Conservation (phyloP, 192 early-diverging fungal species). For the Phlyctochytrium arcticum region DNA sequence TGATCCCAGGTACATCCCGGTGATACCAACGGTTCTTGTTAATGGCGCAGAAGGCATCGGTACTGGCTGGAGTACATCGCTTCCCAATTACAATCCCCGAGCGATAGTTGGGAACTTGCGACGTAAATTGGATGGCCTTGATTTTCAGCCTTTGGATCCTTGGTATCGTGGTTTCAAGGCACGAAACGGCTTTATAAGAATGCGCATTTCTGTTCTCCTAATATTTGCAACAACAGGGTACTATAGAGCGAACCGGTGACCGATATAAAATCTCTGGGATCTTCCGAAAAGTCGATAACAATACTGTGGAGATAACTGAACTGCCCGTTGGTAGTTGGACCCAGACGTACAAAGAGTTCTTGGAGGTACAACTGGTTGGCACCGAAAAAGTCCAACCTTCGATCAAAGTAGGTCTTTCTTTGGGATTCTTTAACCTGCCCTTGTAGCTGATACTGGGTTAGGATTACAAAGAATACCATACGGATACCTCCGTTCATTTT, state of each 20-base stretch:
- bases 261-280: slow-evolving; percentile 60
- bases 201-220: background rate
- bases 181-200: background rate
- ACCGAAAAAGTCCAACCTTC: slow-evolving; percentile 58
- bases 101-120: slow-evolving; percentile 78
- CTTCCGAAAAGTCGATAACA: slow-evolving; percentile 58
- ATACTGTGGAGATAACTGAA: slow-evolving; percentile 74
- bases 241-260: slow-evolving; percentile 32
- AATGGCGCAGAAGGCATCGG: slow-evolving; percentile 89
- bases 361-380: slow-evolving; percentile 61
- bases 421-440: slow-evolving; percentile 14
- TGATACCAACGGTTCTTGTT: slow-evolving; percentile 85
- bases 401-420: slow-evolving; percentile 45
- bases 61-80: slow-evolving; percentile 55
- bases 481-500: slow-evolving; percentile 54
- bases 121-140: slow-evolving; percentile 62
- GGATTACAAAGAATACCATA: slow-evolving; percentile 67
- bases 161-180: slow-evolving; percentile 85
- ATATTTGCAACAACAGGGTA: slow-evolving; percentile 16
- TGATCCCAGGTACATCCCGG: slow-evolving; percentile 60
- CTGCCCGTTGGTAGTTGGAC: slow-evolving; percentile 82
- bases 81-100: slow-evolving; percentile 80
- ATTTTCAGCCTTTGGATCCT: slow-evolving; percentile 65
- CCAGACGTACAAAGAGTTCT: slow-evolving; percentile 68
- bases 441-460: slow-evolving; percentile 18